These are phyloP conservation scores for Pseudomicrostroma phylloplanum DNA, from an alignment of 1,284 basidiomycete species.

Conservation along the genomic window DNA sequence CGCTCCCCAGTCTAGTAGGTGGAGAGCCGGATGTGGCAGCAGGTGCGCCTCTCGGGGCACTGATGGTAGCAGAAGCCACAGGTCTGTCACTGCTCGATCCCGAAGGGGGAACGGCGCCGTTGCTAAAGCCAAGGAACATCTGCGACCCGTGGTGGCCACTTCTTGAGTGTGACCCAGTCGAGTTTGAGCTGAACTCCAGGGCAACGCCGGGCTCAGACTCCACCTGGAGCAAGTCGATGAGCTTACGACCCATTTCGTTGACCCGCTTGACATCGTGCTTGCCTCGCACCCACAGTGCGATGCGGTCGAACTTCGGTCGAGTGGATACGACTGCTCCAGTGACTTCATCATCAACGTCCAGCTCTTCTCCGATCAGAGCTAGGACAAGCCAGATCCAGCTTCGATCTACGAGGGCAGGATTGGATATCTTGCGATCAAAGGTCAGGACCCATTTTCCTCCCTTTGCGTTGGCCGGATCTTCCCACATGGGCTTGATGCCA, in stretches of 20 bases:
- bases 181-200: constrained; percentile 63
- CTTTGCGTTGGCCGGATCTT: constrained; percentile 80
- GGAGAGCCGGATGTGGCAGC: too few relatives aligned
- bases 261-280: constrained; percentile 75
- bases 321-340: constrained; percentile 75
- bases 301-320: constrained; percentile 76
- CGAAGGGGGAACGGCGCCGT: too few relatives aligned
- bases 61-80: too few relatives aligned
- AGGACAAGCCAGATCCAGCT: constrained; percentile 86
- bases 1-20: too few relatives aligned
- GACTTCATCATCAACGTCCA: constrained; percentile 78
- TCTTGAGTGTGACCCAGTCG: constrained; percentile 4
- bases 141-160: too few relatives aligned
- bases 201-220: constrained; percentile 71
- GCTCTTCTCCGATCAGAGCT: constrained; percentile 80
- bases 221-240: constrained; percentile 73
- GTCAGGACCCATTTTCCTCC: constrained; percentile 93
- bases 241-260: constrained; percentile 72
- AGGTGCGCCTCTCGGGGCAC: too few relatives aligned
- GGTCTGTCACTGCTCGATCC: too few relatives aligned
- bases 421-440: constrained; percentile 63
- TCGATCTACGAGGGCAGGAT: constrained; percentile 69
- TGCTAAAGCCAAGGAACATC: too few relatives aligned
- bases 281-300: constrained; percentile 77
- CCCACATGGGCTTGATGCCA: constrained; percentile 86